Conservation (phyloP, 768 basidiomycete species). For the Chlorophyllum brunneum region DNA sequence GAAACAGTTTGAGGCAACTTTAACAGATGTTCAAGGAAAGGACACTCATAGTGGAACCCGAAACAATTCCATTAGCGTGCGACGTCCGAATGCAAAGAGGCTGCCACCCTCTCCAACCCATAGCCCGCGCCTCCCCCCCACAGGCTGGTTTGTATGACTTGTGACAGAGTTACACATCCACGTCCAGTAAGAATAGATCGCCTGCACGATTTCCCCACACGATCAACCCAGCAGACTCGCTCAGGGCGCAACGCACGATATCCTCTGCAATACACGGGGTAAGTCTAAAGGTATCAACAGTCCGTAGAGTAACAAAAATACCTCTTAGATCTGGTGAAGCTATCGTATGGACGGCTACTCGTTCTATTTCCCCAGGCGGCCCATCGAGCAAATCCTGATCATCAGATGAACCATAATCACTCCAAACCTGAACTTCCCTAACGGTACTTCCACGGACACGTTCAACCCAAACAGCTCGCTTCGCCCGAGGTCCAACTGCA, state of each 20-base stretch:
- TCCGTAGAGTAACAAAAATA: slow-evolving; percentile 13
- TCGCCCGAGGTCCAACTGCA: slow-evolving; percentile 43
- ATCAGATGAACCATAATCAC: neutral
- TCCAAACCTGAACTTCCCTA: slow-evolving; percentile 46
- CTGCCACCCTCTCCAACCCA: too few species aligned
- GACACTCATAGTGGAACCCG: too few species aligned
- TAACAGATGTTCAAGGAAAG: too few species aligned
- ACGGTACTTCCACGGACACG: slow-evolving; percentile 37
- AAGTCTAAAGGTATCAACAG: neutral
- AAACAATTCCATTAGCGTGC: too few species aligned
- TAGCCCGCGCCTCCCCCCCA: too few species aligned
- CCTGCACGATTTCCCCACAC: slow-evolving; percentile 39
- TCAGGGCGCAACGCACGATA: slow-evolving; percentile 40
- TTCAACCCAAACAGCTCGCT: slow-evolving; percentile 55
- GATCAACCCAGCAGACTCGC: slow-evolving; percentile 41
- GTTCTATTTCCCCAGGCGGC: slow-evolving; percentile 22
- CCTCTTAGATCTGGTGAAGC: slow-evolving; percentile 39
- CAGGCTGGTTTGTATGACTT: neutral
- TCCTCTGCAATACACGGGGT: slow-evolving; percentile 30
- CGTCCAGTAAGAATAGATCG: slow-evolving; percentile 29
- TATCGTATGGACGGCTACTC: slow-evolving; percentile 26
- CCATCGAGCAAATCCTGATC: neutral
- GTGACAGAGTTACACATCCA: neutral
- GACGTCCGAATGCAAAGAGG: too few species aligned
- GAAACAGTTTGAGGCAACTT: too few species aligned